Evolutionary conservation across 176 grass and related monocot species (phyloP).

Genomic region (Oryza meridionalis): DNA sequence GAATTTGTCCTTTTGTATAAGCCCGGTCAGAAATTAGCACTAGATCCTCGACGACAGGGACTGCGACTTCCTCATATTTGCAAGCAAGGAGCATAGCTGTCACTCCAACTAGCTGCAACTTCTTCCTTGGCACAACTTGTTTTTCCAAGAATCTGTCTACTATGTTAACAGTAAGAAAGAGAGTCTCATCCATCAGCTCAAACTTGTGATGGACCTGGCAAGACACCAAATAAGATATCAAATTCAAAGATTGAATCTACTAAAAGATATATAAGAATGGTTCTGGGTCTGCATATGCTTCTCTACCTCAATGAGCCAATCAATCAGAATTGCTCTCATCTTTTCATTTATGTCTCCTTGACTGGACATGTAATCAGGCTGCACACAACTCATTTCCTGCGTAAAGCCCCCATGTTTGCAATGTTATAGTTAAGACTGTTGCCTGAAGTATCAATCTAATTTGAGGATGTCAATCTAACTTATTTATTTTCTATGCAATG

Average conservation of each 20-base stretch:
- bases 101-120: constrained; percentile 86
- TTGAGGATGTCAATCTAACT: constrained; percentile 15
- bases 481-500: constrained; percentile 10
- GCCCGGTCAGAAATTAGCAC: constrained; percentile 73
- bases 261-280: neutral
- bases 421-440: constrained; percentile 29
- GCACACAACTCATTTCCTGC: constrained; percentile 64
- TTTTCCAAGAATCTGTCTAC: constrained; percentile 92
- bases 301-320: constrained; percentile 90
- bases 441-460: constrained; percentile 7
- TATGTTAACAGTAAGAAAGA: constrained; percentile 90
- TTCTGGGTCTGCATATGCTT: neutral
- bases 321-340: constrained; percentile 90
- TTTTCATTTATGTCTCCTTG: constrained; percentile 87
- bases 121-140: constrained; percentile 72
- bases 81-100: constrained; percentile 95
- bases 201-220: constrained; percentile 92
- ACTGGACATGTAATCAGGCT: constrained; percentile 75
- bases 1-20: constrained; percentile 71
- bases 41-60: constrained; percentile 87
- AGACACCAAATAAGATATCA: constrained; percentile 25
- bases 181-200: constrained; percentile 88
- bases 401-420: constrained; percentile 32
- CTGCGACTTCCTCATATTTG: constrained; percentile 93
- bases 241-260: neutral